phyloP scores from a whole-genome alignment of 306 rosid genomes.

The Castanospermum australe region DNA sequence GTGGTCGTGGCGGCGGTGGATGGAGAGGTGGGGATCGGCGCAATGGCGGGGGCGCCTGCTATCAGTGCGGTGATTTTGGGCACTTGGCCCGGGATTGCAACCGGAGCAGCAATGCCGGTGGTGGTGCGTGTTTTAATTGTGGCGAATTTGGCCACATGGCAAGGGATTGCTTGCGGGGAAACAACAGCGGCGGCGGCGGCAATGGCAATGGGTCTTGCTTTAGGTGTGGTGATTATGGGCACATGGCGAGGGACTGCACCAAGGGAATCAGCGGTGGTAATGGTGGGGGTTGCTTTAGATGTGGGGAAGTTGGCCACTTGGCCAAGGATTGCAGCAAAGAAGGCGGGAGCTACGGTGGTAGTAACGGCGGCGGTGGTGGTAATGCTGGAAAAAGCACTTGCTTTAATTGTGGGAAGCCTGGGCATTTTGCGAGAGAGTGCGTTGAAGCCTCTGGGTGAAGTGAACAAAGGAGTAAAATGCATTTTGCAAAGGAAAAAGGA shows the following conservation, averaged over 20 bases:
- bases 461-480: constrained; percentile 1
- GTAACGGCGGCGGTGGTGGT: constrained; percentile 16
- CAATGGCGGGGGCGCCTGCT: constrained; percentile 61
- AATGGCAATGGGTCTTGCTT: constrained; percentile 49
- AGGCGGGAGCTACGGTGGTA: constrained; percentile 35
- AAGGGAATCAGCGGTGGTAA: background rate
- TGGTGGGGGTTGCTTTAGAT: constrained; percentile 39
- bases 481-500: constrained; percentile 40
- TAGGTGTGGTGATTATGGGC: constrained; percentile 60
- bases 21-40: constrained; percentile 62
- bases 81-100: constrained; percentile 79
- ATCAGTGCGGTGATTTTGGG: constrained; percentile 63
- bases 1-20: constrained; percentile 39
- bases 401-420: constrained; percentile 75
- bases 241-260: constrained; percentile 58
- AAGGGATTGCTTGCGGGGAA: constrained; percentile 62
- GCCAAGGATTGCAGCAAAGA: constrained; percentile 68
- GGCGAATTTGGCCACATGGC: constrained; percentile 75
- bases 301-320: constrained; percentile 62
- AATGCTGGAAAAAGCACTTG: constrained; percentile 36
- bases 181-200: background rate
- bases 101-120: constrained; percentile 30
- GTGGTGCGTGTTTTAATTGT: constrained; percentile 54
- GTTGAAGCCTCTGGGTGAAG: constrained; percentile 41
- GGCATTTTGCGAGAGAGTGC: constrained; percentile 83